Percentiles rank a stretch among this genome's conserved stretches.
These are phyloP conservation scores for Physcomitrellopsis africana DNA, from an alignment of 225 moss, liverwort and hornwort genomes.

Conservation along the genomic window DNA sequence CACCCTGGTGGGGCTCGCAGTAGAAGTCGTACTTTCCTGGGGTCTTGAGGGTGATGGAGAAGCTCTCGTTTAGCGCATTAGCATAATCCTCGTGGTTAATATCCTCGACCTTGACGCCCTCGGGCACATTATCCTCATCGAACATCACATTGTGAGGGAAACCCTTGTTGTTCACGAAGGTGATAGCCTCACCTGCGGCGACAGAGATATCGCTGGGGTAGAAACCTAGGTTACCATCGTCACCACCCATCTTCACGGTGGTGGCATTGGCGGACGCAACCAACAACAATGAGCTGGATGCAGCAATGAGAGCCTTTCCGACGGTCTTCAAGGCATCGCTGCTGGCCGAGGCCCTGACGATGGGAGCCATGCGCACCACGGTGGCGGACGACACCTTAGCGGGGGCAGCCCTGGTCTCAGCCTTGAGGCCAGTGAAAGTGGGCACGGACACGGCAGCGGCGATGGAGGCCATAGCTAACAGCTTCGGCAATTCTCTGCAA, in stretches of 20 bases:
- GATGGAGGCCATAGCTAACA: conserved; percentile 50
- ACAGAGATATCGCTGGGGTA: conserved; percentile 34
- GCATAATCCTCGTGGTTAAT: conserved; percentile 64
- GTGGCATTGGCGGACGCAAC: conserved; percentile 68
- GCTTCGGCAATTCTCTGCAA: too few relatives aligned
- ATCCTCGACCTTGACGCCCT: conserved; percentile 46
- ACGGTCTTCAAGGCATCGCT: conserved; percentile 53
- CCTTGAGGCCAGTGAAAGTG: conserved; percentile 64
- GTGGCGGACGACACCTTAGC: conserved; percentile 31
- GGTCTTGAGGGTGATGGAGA: conserved; percentile 43
- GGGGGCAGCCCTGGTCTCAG: conserved; percentile 45
- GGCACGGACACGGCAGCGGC: conserved; percentile 51
- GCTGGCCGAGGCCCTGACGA: conserved; percentile 39
- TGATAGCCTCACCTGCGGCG: conserved; percentile 48
- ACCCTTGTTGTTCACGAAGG: conserved; percentile 76
- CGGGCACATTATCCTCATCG: conserved; percentile 72
- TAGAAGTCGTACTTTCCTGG: conserved; percentile 61
- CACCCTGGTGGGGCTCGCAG: conserved; percentile 90
- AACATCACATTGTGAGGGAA: conserved; percentile 90
- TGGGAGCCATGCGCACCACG: conserved; percentile 68
- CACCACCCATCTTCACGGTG: conserved; percentile 70
- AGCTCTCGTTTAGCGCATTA: conserved; percentile 49
- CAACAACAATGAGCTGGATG: conserved; percentile 64
- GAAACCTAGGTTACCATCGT: conserved; percentile 55
- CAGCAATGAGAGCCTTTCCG: conserved; percentile 76